Conservation (phyloP, 1,139 yeast species). For the Saccharomycopsis hybrid region DNA sequence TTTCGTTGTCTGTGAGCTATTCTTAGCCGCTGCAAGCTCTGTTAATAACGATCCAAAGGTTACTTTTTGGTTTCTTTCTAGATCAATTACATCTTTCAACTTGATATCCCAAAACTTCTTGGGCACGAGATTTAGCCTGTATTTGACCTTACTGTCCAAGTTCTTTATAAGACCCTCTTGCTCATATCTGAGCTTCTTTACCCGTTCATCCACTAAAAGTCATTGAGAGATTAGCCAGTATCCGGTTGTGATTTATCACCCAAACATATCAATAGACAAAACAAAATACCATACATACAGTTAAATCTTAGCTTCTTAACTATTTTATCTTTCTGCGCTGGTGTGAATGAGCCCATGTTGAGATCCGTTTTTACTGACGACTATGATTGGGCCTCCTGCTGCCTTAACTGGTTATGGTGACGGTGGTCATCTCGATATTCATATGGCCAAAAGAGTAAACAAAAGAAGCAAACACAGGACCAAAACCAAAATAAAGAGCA, state of each 20-base stretch:
- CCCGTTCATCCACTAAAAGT: constrained; percentile 26
- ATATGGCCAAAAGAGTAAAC: too few species aligned
- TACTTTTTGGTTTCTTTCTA: constrained; percentile 17
- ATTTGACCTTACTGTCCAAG: constrained; percentile 31
- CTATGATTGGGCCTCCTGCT: too few species aligned
- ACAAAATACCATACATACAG: constrained; percentile 22
- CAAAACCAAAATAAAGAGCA: too few species aligned
- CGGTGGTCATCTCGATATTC: too few species aligned
- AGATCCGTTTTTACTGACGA: too few species aligned
- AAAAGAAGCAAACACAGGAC: too few species aligned
- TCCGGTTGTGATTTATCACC: too few species aligned
- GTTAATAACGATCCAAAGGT: constrained; percentile 14
- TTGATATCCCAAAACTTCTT: constrained; percentile 38
- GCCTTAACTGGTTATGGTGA: too few species aligned
- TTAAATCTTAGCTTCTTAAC: constrained; percentile 27
- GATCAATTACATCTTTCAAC: constrained; percentile 26
- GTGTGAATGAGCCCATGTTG: constrained; percentile 22
- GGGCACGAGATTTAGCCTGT: constrained; percentile 35
- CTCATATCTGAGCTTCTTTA: constrained; percentile 27
- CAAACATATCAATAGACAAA: too few species aligned
- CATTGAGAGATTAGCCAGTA: too few species aligned
- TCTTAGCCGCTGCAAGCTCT: constrained; percentile 4
- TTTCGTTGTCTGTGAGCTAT: background rate
- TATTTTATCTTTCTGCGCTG: constrained; percentile 27
- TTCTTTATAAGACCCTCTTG: constrained; percentile 30